These are phyloP conservation scores for Aethionema arabicum DNA, from an alignment of 345 rosid species.

Conservation along the genomic window DNA sequence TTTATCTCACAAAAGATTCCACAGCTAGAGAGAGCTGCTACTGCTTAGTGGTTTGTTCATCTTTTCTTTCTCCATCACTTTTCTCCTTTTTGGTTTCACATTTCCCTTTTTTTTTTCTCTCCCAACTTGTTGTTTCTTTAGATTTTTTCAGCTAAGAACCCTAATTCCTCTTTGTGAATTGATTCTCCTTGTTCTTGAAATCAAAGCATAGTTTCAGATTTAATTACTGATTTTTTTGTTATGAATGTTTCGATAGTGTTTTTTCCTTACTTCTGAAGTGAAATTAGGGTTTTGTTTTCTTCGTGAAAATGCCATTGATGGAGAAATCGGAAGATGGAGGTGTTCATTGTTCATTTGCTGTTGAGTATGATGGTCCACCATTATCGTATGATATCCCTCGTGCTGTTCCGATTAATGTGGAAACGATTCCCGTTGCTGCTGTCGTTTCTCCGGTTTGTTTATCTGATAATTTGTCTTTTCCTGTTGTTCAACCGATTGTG, in stretches of 20 bases:
- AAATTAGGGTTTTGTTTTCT: constrained; percentile 39
- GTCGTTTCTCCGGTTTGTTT: constrained; percentile 71
- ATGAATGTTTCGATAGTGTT: background rate
- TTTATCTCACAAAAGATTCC: constrained; percentile 34
- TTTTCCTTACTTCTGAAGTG: constrained; percentile 24
- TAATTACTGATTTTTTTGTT: background rate
- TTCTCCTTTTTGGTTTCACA: background rate
- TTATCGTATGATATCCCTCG: constrained; percentile 73
- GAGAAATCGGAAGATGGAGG: constrained; percentile 35
- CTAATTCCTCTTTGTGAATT: constrained; percentile 14
- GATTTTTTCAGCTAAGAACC: constrained; percentile 24
- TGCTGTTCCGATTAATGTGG: constrained; percentile 87
- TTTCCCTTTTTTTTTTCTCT: background rate
- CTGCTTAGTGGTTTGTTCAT: constrained; percentile 12
- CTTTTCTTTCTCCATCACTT: constrained; percentile 34
- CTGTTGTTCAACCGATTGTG: constrained; percentile 78
- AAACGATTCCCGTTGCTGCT: constrained; percentile 88
- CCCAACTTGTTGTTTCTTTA: constrained; percentile 21
- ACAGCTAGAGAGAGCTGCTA: constrained; percentile 14
- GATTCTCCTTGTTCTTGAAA: background rate
- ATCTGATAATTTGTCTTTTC: constrained; percentile 55
- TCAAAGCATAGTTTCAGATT: background rate
- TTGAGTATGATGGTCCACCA: constrained; percentile 91
- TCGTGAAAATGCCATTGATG: constrained; percentile 39
- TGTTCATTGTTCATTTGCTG: constrained; percentile 69